Conservation (phyloP, 2,329 filamentous ascomycete genomes). For the Raffaelea arxii region DNA sequence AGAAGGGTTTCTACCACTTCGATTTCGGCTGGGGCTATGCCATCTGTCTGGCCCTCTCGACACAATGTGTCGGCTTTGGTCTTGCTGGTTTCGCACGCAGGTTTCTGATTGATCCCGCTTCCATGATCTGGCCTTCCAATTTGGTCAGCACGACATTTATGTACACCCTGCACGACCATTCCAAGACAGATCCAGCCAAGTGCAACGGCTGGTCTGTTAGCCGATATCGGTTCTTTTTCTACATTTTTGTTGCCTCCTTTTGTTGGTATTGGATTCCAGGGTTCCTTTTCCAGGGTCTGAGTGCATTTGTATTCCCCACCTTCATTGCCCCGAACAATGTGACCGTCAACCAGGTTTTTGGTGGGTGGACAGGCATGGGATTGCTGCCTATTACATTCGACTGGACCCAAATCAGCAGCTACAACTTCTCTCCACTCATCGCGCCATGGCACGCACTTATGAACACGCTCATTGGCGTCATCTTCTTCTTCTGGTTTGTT, state of each 20-base stretch:
- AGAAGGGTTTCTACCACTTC: slow-evolving; percentile 32
- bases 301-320: slow-evolving; percentile 40
- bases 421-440: slow-evolving; percentile 13
- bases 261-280: slow-evolving; percentile 42
- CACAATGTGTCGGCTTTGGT: slow-evolving; percentile 47
- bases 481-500: slow-evolving; percentile 55
- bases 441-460: slow-evolving; percentile 47
- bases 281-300: slow-evolving; percentile 35
- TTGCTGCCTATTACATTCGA: slow-evolving; percentile 27
- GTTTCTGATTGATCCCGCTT: slow-evolving; percentile 42
- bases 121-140: slow-evolving; percentile 41
- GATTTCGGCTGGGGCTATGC: slow-evolving; percentile 33
- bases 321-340: slow-evolving; percentile 39
- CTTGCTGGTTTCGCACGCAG: slow-evolving; percentile 38
- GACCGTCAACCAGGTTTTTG: slow-evolving; percentile 20
- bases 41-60: slow-evolving; percentile 37
- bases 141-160: slow-evolving; percentile 37
- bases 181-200: slow-evolving; percentile 17
- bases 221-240: slow-evolving; percentile 28
- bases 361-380: slow-evolving; percentile 23
- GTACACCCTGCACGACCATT: slow-evolving; percentile 34
- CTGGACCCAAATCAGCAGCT: slow-evolving; percentile 18
- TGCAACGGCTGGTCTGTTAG: slow-evolving; percentile 4
- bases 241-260: slow-evolving; percentile 36
- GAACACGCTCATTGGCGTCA: slow-evolving; percentile 50